These are phyloP conservation scores for Ceratorhiza oryzae-sativae DNA, from an alignment of 1,284 basidiomycete genomes.

Conservation along the genomic window DNA sequence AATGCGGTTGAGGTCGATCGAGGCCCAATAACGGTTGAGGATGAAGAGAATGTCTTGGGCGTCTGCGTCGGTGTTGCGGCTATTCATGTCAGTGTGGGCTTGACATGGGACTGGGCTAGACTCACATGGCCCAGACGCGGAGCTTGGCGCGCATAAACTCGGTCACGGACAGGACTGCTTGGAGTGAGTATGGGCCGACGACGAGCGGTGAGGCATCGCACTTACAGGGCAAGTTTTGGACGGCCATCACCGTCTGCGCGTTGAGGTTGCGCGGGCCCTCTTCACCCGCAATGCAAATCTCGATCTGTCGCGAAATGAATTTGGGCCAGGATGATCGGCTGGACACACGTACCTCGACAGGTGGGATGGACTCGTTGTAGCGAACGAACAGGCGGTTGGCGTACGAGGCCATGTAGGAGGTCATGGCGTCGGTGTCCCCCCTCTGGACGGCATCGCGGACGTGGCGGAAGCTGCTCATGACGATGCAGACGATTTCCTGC, in stretches of 20 bases:
- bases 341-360: slow-evolving; percentile 42
- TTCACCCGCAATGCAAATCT: slow-evolving; percentile 80
- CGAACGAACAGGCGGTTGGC: slow-evolving; percentile 56
- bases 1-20: slow-evolving; percentile 79
- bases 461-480: slow-evolving; percentile 63
- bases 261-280: slow-evolving; percentile 76
- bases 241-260: slow-evolving; percentile 40
- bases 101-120: too few relatives aligned
- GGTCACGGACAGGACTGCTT: slow-evolving; percentile 33
- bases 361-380: slow-evolving; percentile 46
- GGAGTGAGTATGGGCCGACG: neutral
- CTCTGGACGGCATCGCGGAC: slow-evolving; percentile 61
- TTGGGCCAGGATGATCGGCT: neutral
- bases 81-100: neutral
- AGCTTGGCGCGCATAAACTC: slow-evolving; percentile 41
- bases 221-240: slow-evolving; percentile 31
- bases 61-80: slow-evolving; percentile 51
- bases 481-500: slow-evolving; percentile 65
- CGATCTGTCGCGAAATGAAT: slow-evolving; percentile 61
- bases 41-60: slow-evolving; percentile 74
- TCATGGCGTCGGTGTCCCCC: slow-evolving; percentile 46
- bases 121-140: slow-evolving; percentile 71
- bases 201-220: neutral
- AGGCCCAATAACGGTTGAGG: slow-evolving; percentile 73
- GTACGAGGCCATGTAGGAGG: slow-evolving; percentile 60